Base-by-base conservation (phyloP, 75 land plant genomes). In the Pseudotsuga menziesii region DNA sequence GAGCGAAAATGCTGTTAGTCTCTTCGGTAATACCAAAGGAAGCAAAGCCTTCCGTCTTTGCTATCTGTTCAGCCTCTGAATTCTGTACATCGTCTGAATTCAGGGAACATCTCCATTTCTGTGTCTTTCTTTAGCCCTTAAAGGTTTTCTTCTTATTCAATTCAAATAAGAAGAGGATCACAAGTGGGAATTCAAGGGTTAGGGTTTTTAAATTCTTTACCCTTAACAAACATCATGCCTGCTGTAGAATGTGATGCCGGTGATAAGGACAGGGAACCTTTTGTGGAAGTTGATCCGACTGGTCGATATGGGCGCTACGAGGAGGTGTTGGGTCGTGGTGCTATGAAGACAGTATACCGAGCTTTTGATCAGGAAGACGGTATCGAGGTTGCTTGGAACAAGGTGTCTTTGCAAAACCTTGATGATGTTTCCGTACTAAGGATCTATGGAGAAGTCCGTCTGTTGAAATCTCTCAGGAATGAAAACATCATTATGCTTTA, bases 381-480 rank as follows among this genome's bases (percentile, higher is more conserved):
- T 5, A 88, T 81, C 63, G 95, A 93, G 64, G 91, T 93, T 25
- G 95, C 95, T 3, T 93, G 95, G 95, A 93, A 93, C 76, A 87
- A 93, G 78, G 90, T 92, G 17, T 78, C 78, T 15, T 66, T 86
- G 7, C 64, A 85, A 54, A 75, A 25, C 26, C 80, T 88, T 27
- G 67, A 81, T 16, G 92, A 89, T 8, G 78, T 25, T 16, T 29
- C 84, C 0, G 72, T 82, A 48, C 79, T 83, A 17, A 70, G 91
- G 44, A 78, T 91, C 16, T 77, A 23, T 59, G 59, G 88, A 0
- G 95, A 90, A 76, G 85, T 91, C 7, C 80, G 81, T 17, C 78
- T 93, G 52, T 73, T 93, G 26, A 78, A 74, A 35, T 29, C 64
- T 9, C 76, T 93, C 14, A 69, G 73, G 22, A 80, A 93, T 72